These are phyloP conservation scores for Debaryomyces nepalensis DNA, from an alignment of 1,139 yeast genomes.

Conservation along the genomic window DNA sequence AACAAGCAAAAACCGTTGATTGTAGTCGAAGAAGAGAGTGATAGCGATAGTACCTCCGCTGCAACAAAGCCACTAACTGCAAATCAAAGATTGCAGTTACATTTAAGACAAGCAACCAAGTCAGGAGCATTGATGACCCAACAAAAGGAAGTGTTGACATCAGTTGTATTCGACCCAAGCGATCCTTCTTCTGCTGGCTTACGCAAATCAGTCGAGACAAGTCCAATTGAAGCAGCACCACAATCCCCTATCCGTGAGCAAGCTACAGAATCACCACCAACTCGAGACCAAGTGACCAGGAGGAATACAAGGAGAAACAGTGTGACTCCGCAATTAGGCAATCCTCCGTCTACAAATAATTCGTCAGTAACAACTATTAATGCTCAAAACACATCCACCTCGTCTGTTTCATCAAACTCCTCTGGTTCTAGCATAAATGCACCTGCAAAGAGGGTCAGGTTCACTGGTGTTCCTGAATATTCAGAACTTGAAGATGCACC, in stretches of 20 bases:
- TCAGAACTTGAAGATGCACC: slow-evolving; percentile 62
- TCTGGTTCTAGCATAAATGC: slow-evolving; percentile 13
- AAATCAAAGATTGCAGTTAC: slow-evolving; percentile 46
- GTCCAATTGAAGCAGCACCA: slow-evolving; percentile 13
- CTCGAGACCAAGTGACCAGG: slow-evolving; percentile 40
- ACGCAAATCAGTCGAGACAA: slow-evolving; percentile 3
- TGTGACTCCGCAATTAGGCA: slow-evolving; percentile 21
- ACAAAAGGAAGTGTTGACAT: slow-evolving; percentile 39
- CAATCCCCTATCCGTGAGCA: slow-evolving; percentile 11
- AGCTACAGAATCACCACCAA: slow-evolving; percentile 15
- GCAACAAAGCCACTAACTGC: slow-evolving; percentile 33
- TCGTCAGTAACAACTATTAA: slow-evolving; percentile 16
- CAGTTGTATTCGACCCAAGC: slow-evolving; percentile 50
- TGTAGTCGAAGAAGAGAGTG: slow-evolving; percentile 30
- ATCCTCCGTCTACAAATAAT: slow-evolving; percentile 15
- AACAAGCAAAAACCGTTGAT: slow-evolving; percentile 23
- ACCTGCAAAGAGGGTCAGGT: slow-evolving; percentile 49
- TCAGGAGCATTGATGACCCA: slow-evolving; percentile 47
- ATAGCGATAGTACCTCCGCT: not conserved
- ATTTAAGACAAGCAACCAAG: slow-evolving; percentile 44
- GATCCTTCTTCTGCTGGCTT: slow-evolving; percentile 34
- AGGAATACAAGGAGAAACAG: slow-evolving; percentile 40
- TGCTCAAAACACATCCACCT: slow-evolving; percentile 8
- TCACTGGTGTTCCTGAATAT: slow-evolving; percentile 57
- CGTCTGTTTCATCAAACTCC: slow-evolving; percentile 15